Evolutionary conservation across 108 stramenopile genomes (phyloP), one percentile per base, ranked within the genome.

Genomic region (Nitzschia putrida): DNA sequence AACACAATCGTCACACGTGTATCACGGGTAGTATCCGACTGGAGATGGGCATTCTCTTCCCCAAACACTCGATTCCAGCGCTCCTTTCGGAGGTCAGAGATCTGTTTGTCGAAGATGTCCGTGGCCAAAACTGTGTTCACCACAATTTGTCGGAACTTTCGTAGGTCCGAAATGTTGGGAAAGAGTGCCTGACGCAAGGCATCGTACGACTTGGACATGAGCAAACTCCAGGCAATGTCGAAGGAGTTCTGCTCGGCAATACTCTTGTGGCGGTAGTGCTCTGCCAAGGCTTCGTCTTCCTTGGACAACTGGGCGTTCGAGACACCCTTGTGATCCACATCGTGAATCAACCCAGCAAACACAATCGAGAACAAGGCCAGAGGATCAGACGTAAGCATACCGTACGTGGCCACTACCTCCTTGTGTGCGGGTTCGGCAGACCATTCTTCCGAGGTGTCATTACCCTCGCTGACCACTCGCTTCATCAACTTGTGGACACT

Each of bases 41-140:
- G 37, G 22, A 55, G 53, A n/a, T 57, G 26, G 14, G 13, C n/a
- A 2, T 13, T 39, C 0, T 10, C 44, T 20, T 23, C 74, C 8
- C 55, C 73, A 37, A 83, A 83, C 8, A 69, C 82, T 10, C 70
- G 64, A 7, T 71, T 44, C 82, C 82, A 83, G 5, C 82, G 74
- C 3, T 66, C 63, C 63, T 79, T 79, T 3, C 73, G 78, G 10
- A 22, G 53, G 2, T 50, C 71, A 12, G 63, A 47, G 23, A 75
- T 21, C 38, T 79, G 72, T 52, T 72, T 75, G 63, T 79, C 78
- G 41, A 79, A 73, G n/a, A 80, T 78, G 44, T 78, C 77, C 21
- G 77, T 78, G 45, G 77, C 78, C 0, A 79, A 47, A 0, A 74
- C 71, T 12, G 50, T 61, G 26, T 71, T 74, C 40, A 74, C 59